Conservation (phyloP, 192 early-diverging fungal species). For the Backusella psychrophila region DNA sequence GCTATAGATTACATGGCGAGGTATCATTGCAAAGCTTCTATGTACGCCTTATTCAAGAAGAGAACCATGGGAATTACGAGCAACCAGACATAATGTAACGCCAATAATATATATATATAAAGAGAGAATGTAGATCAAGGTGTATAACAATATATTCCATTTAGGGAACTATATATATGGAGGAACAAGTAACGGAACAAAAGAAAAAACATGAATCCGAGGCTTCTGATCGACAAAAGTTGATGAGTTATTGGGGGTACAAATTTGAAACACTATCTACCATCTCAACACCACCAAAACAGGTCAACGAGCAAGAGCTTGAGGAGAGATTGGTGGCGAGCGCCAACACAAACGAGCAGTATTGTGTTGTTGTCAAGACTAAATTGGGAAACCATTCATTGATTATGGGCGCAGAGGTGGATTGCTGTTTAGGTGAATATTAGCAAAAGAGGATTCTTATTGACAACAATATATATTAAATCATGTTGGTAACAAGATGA, state of each 20-base stretch:
- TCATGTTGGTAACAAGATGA: constrained; percentile 26
- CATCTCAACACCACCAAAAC: constrained; percentile 52
- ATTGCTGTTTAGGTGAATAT: constrained; percentile 66
- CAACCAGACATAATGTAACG: constrained; percentile 62
- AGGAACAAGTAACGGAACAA: constrained; percentile 60
- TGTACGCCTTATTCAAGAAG: constrained; percentile 71
- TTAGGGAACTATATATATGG: constrained; percentile 63
- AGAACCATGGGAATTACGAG: constrained; percentile 84
- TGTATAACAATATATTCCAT: background rate
- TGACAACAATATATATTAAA: background rate
- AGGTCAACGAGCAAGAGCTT: constrained; percentile 36
- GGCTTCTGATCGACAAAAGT: constrained; percentile 50
- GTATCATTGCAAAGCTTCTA: constrained; percentile 87
- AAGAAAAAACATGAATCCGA: constrained; percentile 37
- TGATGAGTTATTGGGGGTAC: constrained; percentile 89
- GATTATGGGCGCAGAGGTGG: constrained; percentile 91
- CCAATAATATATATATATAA: no score
- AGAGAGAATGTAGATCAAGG: background rate
- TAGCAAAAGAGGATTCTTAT: background rate
- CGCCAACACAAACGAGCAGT: constrained; percentile 87
- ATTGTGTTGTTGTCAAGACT: constrained; percentile 83
- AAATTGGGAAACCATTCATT: constrained; percentile 64
- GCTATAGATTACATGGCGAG: constrained; percentile 71
- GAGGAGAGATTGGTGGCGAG: constrained; percentile 40
- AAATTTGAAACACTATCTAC: constrained; percentile 82